Evolutionary conservation across 2,329 filamentous ascomycete species (phyloP), one percentile per base, ranked within the genome.

Genomic region (Fusarium bulbicola): DNA sequence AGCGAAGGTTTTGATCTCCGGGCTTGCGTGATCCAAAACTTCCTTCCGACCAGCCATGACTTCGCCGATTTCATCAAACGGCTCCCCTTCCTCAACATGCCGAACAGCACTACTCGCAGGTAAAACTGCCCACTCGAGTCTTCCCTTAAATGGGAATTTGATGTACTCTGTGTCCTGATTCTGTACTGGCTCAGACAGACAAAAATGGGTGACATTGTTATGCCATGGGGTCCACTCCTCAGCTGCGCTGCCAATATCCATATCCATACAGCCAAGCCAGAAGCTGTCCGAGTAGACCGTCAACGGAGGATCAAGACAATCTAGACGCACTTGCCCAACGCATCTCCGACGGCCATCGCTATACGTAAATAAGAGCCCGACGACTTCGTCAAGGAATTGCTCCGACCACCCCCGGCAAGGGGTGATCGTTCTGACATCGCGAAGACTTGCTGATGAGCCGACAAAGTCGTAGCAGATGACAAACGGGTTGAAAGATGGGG

Each of bases 1-100:
- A 30, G 52, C 26, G 7, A 54, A 60, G 1, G 7, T 28, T 13
- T 54, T 42, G 26, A 34, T 39, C 9, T 6, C n/a, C 3, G 6
- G 26, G 36, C 21, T n/a, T 14, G 52, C 52, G 2, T 30, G 20
- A 0, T 54, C n/a, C 18, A 20, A 18, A 0, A 28, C 18, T 1
- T 5, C 3, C n/a, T 42, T 54, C 2, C 11, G 2, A 11, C 5
- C 13, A 0, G 6, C 11, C 24, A 50, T 15, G 3, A 37, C 28
- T 15, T 6, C 16, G 6, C 24, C 18, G 7, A 63, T 43, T 32
- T 32, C 57, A n/a, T 50, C 43, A 0, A 1, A 5, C 6, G 6
- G 12, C 26, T 40, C 28, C 9, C 8, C 18, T 14, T 30, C 16
- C 15, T 59, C 52, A 24, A 32, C 20, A 32, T 62, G 59, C 0